Conservation (phyloP, 2,329 filamentous ascomycete species). For the Magnaporthiopsis incrustans region DNA sequence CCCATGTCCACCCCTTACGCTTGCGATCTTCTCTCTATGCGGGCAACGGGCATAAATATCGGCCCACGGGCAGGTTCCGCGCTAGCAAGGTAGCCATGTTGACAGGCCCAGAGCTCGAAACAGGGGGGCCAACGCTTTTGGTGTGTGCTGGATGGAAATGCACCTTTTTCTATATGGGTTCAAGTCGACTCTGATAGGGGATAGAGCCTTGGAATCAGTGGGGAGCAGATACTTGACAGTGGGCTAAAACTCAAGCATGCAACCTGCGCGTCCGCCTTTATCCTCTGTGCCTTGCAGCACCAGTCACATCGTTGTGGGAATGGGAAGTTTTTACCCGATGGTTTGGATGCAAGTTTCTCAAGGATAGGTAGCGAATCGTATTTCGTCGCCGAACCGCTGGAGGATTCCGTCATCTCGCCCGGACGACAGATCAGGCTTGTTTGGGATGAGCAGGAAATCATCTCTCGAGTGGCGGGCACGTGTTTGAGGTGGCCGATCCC, state of each 20-base stretch:
- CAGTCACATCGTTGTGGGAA: background rate
- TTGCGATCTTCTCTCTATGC: background rate
- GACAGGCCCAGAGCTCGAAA: no score
- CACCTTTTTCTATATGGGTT: no score
- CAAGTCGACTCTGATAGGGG: no score
- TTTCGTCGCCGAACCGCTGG: background rate
- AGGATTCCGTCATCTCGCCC: background rate
- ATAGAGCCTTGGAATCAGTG: no score
- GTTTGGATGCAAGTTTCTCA: background rate
- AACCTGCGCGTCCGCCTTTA: no score
- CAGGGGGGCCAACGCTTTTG: no score
- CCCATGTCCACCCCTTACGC: background rate
- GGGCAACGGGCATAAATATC: no score
- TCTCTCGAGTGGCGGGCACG: background rate
- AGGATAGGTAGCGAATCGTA: background rate
- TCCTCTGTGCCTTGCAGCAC: background rate
- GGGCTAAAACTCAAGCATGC: no score
- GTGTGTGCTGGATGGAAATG: no score
- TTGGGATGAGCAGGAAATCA: background rate
- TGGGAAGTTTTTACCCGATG: background rate
- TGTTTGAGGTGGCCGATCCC: background rate
- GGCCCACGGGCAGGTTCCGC: no score
- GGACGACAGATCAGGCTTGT: background rate
- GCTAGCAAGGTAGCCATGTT: no score
- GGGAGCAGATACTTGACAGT: no score